Percentiles rank a stretch among this genome's conserved stretches.
phyloP scores from a whole-genome alignment of 1,139 yeast genomes.

The Spencermartinsiella ligniputridi region DNA sequence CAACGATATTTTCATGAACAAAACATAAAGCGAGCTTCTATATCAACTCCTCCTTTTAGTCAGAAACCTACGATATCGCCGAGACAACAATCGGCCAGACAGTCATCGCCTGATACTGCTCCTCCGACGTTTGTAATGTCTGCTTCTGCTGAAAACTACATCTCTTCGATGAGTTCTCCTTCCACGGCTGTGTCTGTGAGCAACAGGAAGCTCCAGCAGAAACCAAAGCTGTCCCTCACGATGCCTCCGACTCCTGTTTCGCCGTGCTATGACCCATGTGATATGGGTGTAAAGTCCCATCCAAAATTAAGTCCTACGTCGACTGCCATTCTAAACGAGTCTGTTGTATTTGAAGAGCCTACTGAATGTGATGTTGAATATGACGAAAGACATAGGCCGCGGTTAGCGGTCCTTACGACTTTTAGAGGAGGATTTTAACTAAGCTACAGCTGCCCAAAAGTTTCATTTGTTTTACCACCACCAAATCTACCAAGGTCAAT shows the following conservation, averaged over 20 bases:
- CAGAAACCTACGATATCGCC: background rate
- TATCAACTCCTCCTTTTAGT: background rate
- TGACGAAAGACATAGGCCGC: conserved; percentile 14
- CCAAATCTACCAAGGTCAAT: too few relatives aligned
- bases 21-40: background rate
- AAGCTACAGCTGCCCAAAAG: too few relatives aligned
- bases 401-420: conserved; percentile 13
- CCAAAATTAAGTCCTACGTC: background rate
- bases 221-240: background rate
- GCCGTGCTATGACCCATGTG: background rate
- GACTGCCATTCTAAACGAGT: conserved; percentile 1
- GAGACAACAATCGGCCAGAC: background rate
- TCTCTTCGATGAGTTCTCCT: background rate
- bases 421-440: conserved; percentile 14
- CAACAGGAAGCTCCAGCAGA: background rate
- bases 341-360: conserved; percentile 17
- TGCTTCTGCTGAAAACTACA: background rate
- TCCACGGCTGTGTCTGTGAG: background rate
- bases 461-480: too few relatives aligned
- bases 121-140: background rate
- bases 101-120: background rate
- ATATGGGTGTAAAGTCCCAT: background rate
- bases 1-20: conserved; percentile 17
- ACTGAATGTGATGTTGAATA: conserved; percentile 11
- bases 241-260: background rate